Evolutionary conservation across 768 basidiomycete genomes (phyloP).

Genomic region (Suillus spraguei): DNA sequence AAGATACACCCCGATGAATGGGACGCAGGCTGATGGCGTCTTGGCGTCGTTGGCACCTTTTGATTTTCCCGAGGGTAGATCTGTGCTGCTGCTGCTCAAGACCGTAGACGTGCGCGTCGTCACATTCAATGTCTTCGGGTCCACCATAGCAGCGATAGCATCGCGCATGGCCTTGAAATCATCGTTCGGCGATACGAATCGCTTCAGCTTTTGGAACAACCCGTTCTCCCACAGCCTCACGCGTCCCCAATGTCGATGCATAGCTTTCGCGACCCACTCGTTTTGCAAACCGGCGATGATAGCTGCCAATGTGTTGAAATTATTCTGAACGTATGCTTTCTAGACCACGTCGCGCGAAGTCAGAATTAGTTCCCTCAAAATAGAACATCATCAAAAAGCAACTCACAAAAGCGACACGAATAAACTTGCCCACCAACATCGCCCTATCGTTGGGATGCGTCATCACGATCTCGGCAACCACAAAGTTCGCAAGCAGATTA

Average conservation of each 20-base stretch:
- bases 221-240: constrained; percentile 72
- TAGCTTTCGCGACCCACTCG: constrained; percentile 66
- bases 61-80: constrained; percentile 37
- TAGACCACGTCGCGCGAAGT: constrained; percentile 29
- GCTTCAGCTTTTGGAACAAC: constrained; percentile 71
- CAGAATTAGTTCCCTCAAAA: neutral
- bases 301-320: constrained; percentile 78
- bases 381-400: neutral
- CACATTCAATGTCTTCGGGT: constrained; percentile 61
- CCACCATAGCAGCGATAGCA: constrained; percentile 62
- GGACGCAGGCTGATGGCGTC: constrained; percentile 66
- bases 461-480: constrained; percentile 55
- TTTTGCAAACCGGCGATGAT: constrained; percentile 76
- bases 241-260: constrained; percentile 67
- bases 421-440: constrained; percentile 72
- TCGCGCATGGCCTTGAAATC: constrained; percentile 79
- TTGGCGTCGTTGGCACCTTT: constrained; percentile 41
- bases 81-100: constrained; percentile 47
- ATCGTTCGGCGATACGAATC: constrained; percentile 60
- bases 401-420: constrained; percentile 60
- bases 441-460: constrained; percentile 68
- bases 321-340: constrained; percentile 81
- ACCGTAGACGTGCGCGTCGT: constrained; percentile 57
- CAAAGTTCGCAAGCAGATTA: constrained; percentile 82
- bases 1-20: constrained; percentile 71